Percentiles rank a stretch among this genome's conserved stretches.
Evolutionary conservation across 2,329 filamentous ascomycete genomes (phyloP).

Genomic region (Pseudogymnoascus sp.): DNA sequence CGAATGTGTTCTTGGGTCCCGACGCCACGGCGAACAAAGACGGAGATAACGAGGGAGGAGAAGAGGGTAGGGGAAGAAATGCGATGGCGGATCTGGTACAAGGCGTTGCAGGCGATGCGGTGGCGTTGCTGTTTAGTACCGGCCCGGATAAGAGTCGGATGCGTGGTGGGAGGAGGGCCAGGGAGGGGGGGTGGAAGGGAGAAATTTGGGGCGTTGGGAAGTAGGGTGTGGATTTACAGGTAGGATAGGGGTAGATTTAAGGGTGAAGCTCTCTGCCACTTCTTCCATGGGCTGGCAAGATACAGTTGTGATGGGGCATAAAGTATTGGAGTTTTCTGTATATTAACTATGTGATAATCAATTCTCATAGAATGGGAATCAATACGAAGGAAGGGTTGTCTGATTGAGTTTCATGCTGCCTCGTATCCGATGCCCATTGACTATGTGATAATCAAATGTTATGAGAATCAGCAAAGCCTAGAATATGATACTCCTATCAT

Average conservation of each 20-base stretch:
- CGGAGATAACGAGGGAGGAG: background rate
- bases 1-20: background rate
- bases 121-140: background rate
- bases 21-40: background rate
- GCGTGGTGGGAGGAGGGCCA: background rate
- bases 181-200: background rate
- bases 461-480: background rate
- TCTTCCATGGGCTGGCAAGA: background rate
- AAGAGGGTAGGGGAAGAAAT: background rate
- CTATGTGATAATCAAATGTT: background rate
- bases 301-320: background rate
- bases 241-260: background rate
- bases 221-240: background rate
- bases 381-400: background rate
- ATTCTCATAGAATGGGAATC: background rate
- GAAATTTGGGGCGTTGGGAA: background rate
- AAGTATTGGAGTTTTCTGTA: background rate
- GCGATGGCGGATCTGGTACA: background rate
- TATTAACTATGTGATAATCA: background rate
- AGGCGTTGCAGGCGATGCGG: background rate
- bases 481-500: background rate
- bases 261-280: background rate
- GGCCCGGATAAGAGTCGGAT: background rate
- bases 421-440: background rate
- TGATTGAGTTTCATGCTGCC: background rate